Percentiles rank a stretch among this genome's conserved stretches.
Conservation (phyloP, 1,139 yeast genomes). For the Protomyces inouyei region DNA sequence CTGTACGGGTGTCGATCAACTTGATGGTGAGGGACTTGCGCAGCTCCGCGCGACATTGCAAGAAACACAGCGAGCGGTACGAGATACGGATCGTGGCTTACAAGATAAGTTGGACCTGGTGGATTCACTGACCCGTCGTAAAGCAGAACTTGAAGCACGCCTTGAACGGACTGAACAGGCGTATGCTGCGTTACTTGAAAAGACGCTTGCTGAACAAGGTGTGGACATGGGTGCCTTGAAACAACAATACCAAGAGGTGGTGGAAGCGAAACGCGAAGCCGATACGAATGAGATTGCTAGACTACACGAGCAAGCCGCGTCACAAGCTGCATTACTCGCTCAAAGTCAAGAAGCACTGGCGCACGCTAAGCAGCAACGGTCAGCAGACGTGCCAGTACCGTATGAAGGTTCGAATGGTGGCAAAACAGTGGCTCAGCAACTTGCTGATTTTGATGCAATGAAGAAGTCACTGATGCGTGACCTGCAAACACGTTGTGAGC, state of each 20-base stretch:
- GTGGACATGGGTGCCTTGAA: conserved; percentile 8
- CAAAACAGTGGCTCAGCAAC: conserved; percentile 20
- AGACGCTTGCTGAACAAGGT: conserved; percentile 12
- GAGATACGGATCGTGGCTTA: conserved; percentile 2
- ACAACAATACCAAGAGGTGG: background rate
- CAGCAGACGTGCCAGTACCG: background rate
- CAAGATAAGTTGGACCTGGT: conserved; percentile 4
- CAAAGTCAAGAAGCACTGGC: background rate
- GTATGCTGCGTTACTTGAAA: conserved; percentile 10
- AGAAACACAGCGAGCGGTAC: background rate
- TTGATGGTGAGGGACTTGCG: conserved; percentile 2
- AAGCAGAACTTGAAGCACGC: conserved; percentile 16
- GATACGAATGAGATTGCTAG: conserved; percentile 25
- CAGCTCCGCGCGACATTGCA: background rate
- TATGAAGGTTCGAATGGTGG: background rate
- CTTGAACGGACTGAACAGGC: conserved; percentile 3
- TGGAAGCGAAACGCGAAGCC: background rate
- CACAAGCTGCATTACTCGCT: conserved; percentile 21
- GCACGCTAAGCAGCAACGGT: background rate
- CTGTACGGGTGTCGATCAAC: conserved; percentile 1
- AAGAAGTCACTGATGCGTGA: conserved; percentile 44
- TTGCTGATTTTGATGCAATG: conserved; percentile 37
- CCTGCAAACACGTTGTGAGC: conserved; percentile 44
- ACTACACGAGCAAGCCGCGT: conserved; percentile 24
- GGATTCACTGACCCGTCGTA: conserved; percentile 1